Evolutionary conservation across 345 rosid species (phyloP).

Genomic region (Brassica juncea): DNA sequence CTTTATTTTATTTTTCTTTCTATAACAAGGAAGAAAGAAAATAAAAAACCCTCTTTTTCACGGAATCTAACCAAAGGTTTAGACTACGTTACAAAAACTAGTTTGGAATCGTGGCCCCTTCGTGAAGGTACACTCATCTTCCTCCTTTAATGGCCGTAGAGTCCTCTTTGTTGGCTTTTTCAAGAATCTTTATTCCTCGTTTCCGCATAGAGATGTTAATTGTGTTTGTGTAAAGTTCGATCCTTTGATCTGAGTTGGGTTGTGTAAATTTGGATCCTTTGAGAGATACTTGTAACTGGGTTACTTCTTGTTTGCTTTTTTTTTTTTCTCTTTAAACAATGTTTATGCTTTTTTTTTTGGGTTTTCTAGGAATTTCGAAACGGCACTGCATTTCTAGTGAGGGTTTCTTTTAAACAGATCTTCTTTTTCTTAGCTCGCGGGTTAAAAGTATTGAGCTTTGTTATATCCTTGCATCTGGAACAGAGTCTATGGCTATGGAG

Average conservation of each 20-base stretch:
- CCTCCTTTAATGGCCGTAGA: neutral
- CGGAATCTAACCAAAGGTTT: constrained; percentile 16
- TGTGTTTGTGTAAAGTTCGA: constrained; percentile 20
- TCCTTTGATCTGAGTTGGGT: neutral
- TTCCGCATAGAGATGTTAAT: constrained; percentile 10
- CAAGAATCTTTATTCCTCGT: neutral
- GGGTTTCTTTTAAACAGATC: constrained; percentile 14
- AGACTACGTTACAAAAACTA: constrained; percentile 23
- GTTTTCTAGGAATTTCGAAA: constrained; percentile 31
- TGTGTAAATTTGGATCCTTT: constrained; percentile 7
- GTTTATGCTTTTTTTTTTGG: constrained; percentile 16
- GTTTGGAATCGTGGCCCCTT: constrained; percentile 36
- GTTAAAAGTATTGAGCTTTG: neutral
- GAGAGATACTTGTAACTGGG: constrained; percentile 16
- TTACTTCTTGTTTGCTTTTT: constrained; percentile 15
- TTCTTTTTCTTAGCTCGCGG: constrained; percentile 20
- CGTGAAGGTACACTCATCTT: constrained; percentile 35
- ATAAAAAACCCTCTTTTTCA: neutral
- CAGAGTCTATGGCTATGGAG: constrained; percentile 59
- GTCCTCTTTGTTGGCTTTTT: neutral
- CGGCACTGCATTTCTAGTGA: constrained; percentile 18
- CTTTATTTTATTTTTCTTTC: neutral
- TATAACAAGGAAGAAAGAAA: neutral
- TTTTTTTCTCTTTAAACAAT: neutral
- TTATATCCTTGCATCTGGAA: constrained; percentile 44